phyloP scores from a whole-genome alignment of 2,329 filamentous ascomycete species.

The Epichloe amarillans region DNA sequence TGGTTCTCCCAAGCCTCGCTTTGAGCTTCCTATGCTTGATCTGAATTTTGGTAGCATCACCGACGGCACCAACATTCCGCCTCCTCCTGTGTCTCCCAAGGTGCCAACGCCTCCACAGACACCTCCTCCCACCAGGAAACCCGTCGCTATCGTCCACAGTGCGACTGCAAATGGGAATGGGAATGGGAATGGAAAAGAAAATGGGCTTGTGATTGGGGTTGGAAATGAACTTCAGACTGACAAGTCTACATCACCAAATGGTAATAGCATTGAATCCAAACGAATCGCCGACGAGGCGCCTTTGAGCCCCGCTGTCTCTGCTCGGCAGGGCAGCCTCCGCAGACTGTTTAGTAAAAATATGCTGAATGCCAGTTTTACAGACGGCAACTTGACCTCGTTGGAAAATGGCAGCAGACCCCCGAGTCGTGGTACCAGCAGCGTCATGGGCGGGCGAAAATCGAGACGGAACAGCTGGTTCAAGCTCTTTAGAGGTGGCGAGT shows the following conservation, averaged over 20 bases:
- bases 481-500: slow-evolving; percentile 31
- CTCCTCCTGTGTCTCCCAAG: slow-evolving; percentile 43
- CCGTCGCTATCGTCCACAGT: slow-evolving; percentile 3
- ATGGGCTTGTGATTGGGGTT: not conserved
- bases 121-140: slow-evolving; percentile 15
- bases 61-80: slow-evolving; percentile 47
- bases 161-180: not conserved
- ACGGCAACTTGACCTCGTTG: slow-evolving; percentile 31
- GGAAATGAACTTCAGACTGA: slow-evolving; percentile 1
- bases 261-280: slow-evolving; percentile 33
- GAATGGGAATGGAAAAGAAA: not conserved
- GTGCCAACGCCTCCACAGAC: slow-evolving; percentile 30
- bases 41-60: slow-evolving; percentile 47
- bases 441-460: slow-evolving; percentile 38
- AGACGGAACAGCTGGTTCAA: slow-evolving; percentile 48
- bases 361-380: slow-evolving; percentile 39
- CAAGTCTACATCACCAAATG: slow-evolving; percentile 17
- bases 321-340: slow-evolving; percentile 41
- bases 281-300: slow-evolving; percentile 37
- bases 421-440: slow-evolving; percentile 36
- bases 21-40: slow-evolving; percentile 45
- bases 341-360: slow-evolving; percentile 42
- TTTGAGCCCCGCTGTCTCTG: slow-evolving; percentile 37
- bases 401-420: slow-evolving; percentile 32
- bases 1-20: slow-evolving; percentile 22